phyloP scores from a whole-genome alignment of 1,284 basidiomycete genomes.

The Fistulinella cinereoalba region DNA sequence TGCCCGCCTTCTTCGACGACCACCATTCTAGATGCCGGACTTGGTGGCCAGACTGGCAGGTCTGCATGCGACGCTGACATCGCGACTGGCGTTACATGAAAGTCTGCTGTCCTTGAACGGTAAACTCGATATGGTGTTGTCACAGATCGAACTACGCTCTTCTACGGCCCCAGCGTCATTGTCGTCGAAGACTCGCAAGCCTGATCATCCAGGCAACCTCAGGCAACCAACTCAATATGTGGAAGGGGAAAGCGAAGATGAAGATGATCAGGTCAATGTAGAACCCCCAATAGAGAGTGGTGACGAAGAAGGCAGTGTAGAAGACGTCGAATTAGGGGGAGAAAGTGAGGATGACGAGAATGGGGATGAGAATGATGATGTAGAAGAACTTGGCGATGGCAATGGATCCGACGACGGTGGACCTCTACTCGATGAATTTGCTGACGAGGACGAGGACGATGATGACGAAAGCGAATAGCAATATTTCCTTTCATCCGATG shows the following conservation, averaged over 20 bases:
- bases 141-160: slow-evolving; percentile 87
- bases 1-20: slow-evolving; percentile 6
- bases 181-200: slow-evolving; percentile 39
- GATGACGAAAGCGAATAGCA: slow-evolving; percentile 53
- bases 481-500: not conserved
- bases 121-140: slow-evolving; percentile 88
- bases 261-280: slow-evolving; percentile 64
- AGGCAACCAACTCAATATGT: slow-evolving; percentile 59
- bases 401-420: slow-evolving; percentile 54
- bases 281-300: slow-evolving; percentile 62
- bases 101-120: slow-evolving; percentile 85
- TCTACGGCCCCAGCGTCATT: slow-evolving; percentile 58
- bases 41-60: slow-evolving; percentile 80
- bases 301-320: slow-evolving; percentile 66
- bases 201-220: slow-evolving; percentile 26
- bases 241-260: slow-evolving; percentile 75
- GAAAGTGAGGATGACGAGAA: slow-evolving; percentile 55
- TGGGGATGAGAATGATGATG: slow-evolving; percentile 45
- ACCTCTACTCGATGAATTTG: slow-evolving; percentile 57
- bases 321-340: slow-evolving; percentile 64
- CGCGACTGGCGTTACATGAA: slow-evolving; percentile 81
- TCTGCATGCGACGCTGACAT: slow-evolving; percentile 80
- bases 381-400: slow-evolving; percentile 48
- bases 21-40: slow-evolving; percentile 69
- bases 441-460: slow-evolving; percentile 66